Conservation (phyloP, 208 protist genomes). For the Wallacemonas collosoma region DNA sequence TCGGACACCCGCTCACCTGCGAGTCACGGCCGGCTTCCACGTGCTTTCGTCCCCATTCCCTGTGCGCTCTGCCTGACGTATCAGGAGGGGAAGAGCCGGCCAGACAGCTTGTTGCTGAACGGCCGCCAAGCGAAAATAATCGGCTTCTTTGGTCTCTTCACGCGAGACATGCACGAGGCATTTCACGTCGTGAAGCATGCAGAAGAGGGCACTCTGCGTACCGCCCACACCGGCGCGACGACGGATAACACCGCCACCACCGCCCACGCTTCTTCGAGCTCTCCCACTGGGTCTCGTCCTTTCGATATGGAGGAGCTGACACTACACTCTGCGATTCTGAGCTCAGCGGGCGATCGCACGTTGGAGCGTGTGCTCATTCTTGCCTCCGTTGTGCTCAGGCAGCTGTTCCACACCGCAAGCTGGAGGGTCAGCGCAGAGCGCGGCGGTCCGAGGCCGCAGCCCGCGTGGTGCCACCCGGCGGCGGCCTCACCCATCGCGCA, state of each 20-base stretch:
- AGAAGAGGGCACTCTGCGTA: not conserved
- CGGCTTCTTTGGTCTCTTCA: slow-evolving; percentile 82
- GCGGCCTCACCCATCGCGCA: not conserved
- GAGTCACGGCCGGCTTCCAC: slow-evolving; percentile 1
- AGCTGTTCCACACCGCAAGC: slow-evolving; percentile 62
- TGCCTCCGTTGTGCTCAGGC: slow-evolving; percentile 77
- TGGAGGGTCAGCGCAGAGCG: slow-evolving; percentile 27
- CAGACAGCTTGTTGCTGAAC: slow-evolving; percentile 58
- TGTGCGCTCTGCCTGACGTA: slow-evolving; percentile 85
- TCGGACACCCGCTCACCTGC: not conserved
- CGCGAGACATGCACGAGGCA: slow-evolving; percentile 45
- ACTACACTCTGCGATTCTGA: slow-evolving; percentile 72
- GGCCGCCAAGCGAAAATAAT: slow-evolving; percentile 84
- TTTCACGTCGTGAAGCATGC: slow-evolving; percentile 66
- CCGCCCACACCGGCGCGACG: slow-evolving; percentile 1
- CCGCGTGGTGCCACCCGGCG: not conserved
- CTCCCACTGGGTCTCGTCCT: not conserved
- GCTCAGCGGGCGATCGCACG: slow-evolving; percentile 79
- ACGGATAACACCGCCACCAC: not conserved
- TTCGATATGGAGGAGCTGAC: slow-evolving; percentile 25
- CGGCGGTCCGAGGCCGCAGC: not conserved
- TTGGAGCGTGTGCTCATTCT: slow-evolving; percentile 82
- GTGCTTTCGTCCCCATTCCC: slow-evolving; percentile 60
- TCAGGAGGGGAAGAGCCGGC: slow-evolving; percentile 66
- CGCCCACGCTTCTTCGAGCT: not conserved